phyloP scores from a whole-genome alignment of 2,329 filamentous ascomycete genomes.

The Fusarium pseudograminearum region DNA sequence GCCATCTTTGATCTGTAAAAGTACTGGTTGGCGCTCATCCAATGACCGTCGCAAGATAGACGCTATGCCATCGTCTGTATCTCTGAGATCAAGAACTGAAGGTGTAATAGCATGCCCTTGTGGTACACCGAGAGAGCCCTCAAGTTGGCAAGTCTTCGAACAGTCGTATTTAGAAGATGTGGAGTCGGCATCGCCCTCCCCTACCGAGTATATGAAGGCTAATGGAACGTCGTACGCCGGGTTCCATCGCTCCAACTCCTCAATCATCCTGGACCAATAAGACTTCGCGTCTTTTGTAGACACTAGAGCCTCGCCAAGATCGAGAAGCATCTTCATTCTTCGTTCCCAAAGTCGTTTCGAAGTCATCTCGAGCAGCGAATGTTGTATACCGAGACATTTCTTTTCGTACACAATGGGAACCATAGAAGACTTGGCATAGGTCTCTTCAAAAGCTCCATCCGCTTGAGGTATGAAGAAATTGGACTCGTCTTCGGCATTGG shows the following conservation, averaged over 20 bases:
- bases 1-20: slow-evolving; percentile 59
- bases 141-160: slow-evolving; percentile 56
- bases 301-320: slow-evolving; percentile 60
- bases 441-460: slow-evolving; percentile 59
- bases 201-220: slow-evolving; percentile 64
- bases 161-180: slow-evolving; percentile 48
- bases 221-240: slow-evolving; percentile 63
- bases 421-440: slow-evolving; percentile 62
- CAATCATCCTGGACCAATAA: slow-evolving; percentile 61
- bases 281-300: slow-evolving; percentile 59
- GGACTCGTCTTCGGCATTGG: slow-evolving; percentile 58
- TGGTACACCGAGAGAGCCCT: slow-evolving; percentile 61
- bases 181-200: slow-evolving; percentile 51
- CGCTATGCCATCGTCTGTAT: slow-evolving; percentile 54
- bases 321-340: slow-evolving; percentile 62
- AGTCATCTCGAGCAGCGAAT: slow-evolving; percentile 62
- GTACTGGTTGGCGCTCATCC: slow-evolving; percentile 53
- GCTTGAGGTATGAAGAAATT: slow-evolving; percentile 59
- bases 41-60: slow-evolving; percentile 57
- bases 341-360: slow-evolving; percentile 62
- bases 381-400: slow-evolving; percentile 60
- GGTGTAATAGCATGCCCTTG: slow-evolving; percentile 58
- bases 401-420: slow-evolving; percentile 59
- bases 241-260: slow-evolving; percentile 58
- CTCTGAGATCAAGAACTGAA: slow-evolving; percentile 52